Percentiles rank a stretch among this genome's conserved stretches.
These are phyloP conservation scores for Camellia oleifera DNA, from an alignment of 179 eudicot genomes.

Conservation along the genomic window DNA sequence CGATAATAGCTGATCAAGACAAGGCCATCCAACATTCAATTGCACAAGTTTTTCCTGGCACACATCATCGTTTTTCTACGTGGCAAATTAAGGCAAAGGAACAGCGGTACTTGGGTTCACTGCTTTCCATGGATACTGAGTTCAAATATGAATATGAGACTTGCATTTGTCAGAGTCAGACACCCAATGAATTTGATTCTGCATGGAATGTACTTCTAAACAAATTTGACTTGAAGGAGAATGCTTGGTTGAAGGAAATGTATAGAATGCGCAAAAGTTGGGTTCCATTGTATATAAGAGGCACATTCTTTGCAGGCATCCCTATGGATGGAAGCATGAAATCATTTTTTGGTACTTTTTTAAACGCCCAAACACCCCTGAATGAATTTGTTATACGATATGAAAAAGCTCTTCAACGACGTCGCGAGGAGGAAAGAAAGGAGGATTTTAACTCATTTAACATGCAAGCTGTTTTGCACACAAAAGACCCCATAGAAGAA, in stretches of 20 bases:
- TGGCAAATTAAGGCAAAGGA: constrained; percentile 45
- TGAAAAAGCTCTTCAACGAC: constrained; percentile 44
- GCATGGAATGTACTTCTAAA: constrained; percentile 41
- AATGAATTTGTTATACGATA: constrained; percentile 40
- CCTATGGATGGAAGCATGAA: constrained; percentile 26
- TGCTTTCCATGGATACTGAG: constrained; percentile 38
- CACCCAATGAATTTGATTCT: constrained; percentile 49
- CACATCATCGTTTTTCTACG: constrained; percentile 52
- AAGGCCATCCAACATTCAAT: constrained; percentile 40
- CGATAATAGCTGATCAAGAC: constrained; percentile 53
- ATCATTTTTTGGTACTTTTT: constrained; percentile 27
- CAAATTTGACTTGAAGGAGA: constrained; percentile 40
- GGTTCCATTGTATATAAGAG: constrained; percentile 42
- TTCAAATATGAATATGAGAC: constrained; percentile 47
- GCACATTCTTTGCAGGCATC: constrained; percentile 47
- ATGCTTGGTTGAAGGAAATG: constrained; percentile 49
- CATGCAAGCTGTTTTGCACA: constrained; percentile 36
- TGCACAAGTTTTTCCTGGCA: constrained; percentile 43
- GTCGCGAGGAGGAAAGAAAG: constrained; percentile 45
- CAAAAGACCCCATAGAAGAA: constrained; percentile 51
- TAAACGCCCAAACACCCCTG: constrained; percentile 37
- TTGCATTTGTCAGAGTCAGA: constrained; percentile 50
- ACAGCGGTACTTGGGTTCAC: constrained; percentile 40
- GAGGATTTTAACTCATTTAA: constrained; percentile 49
- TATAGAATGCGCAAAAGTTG: constrained; percentile 46